Evolutionary conservation across 2,329 filamentous ascomycete species (phyloP), one percentile per base, ranked within the genome.

Genomic region (Colletotrichum navitas): DNA sequence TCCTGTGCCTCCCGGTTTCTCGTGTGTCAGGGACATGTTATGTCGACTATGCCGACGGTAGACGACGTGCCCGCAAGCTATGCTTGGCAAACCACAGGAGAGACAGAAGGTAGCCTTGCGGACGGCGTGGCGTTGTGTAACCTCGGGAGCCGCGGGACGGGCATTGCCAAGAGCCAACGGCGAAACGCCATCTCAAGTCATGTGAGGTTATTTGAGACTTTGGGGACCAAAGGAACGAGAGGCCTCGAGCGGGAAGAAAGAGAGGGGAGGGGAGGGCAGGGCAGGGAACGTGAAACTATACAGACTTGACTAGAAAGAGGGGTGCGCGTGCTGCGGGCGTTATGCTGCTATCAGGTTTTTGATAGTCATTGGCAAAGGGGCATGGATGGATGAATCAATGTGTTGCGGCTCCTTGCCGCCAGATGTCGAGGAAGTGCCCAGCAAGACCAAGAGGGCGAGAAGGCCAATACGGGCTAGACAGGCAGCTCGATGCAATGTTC

Each of bases 121-220:
- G 34, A 36, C 65, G 29, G 36, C 43, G 29, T 62, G 51, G 63
- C 56, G 64, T 71, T 34, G 68, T 45, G 47, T 43, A 39, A 34
- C 16, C 51, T 26, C 63, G 52, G 58, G 39, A 24, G 61, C 39
- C 39, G 26, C 47, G 47, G 24, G 24, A 11, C n/a, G 34, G 56
- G 21, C 7, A 47, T 5, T 56, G 68, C 55, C 68, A 61, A 67
- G 55, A 24, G 32, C 36, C 68, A 21, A 51, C 58, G 41, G 56
- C 68, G 68, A 71, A 71, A 71, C 68, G 65, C 58, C 43, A 52
- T 7, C 29, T 39, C 36, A 49, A 45, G 65, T 68, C 68, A 71
- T 59, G 68, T 68, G 68, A 68, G 58, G 43, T 5, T 32, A 59
- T 63, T 59, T 43, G 64, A 71, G 64, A 63, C 68, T 39, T 39